These are phyloP conservation scores for Coniella lustricola DNA, from an alignment of 2,329 filamentous ascomycete genomes.

Conservation along the genomic window DNA sequence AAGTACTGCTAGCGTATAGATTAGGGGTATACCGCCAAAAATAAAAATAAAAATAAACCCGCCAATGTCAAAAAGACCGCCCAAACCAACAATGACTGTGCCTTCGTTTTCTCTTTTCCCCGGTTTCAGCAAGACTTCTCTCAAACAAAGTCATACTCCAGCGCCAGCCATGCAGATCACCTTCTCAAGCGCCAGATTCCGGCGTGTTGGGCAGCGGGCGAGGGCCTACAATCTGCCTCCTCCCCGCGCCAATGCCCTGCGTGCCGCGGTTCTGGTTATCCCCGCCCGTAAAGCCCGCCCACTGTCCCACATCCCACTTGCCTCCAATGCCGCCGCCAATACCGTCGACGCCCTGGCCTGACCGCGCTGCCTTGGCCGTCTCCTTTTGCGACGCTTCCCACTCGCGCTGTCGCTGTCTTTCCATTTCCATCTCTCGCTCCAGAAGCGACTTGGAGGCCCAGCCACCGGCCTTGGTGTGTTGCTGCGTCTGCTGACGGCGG, in stretches of 20 bases:
- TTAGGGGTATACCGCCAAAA: slow-evolving; percentile 3
- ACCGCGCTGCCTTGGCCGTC: slow-evolving; percentile 47
- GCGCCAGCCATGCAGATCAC: too few relatives aligned
- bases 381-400: slow-evolving; percentile 72
- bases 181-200: not conserved
- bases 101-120: too few relatives aligned
- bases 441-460: slow-evolving; percentile 64
- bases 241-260: slow-evolving; percentile 60
- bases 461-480: slow-evolving; percentile 54
- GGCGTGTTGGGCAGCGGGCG: slow-evolving; percentile 50
- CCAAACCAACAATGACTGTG: not conserved
- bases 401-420: slow-evolving; percentile 67
- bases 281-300: slow-evolving; percentile 67
- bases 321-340: slow-evolving; percentile 60
- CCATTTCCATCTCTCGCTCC: slow-evolving; percentile 74
- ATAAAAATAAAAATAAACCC: too few relatives aligned
- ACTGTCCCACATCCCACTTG: slow-evolving; percentile 70
- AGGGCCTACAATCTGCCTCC: slow-evolving; percentile 74
- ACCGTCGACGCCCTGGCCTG: slow-evolving; percentile 50
- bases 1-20: not conserved
- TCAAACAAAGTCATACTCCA: too few relatives aligned
- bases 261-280: slow-evolving; percentile 64
- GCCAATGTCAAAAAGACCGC: not conserved
- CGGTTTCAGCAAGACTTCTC: too few relatives aligned
- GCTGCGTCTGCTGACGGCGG: slow-evolving; percentile 50